Conservation (phyloP, 257 asterid genomes). For the Euphrasia confusa region DNA sequence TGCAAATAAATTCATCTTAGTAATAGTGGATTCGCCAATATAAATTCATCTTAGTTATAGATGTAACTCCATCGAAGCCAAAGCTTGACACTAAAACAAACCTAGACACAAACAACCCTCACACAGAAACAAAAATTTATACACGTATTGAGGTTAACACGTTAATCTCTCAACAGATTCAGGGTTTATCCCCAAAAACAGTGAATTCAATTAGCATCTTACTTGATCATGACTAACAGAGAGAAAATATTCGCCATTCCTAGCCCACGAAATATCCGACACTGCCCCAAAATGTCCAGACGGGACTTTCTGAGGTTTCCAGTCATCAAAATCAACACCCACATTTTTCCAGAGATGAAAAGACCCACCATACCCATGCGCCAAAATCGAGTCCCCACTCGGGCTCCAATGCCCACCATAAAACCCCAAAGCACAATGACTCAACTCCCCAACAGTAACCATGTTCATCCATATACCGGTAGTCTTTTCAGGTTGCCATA, state of each 20-base stretch:
- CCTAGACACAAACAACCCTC: neutral
- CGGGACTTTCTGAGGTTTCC: slow-evolving; percentile 97
- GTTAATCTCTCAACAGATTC: too few species aligned
- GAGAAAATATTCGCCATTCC: slow-evolving; percentile 67
- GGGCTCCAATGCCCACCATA: slow-evolving; percentile 98
- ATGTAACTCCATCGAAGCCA: neutral
- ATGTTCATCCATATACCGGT: slow-evolving; percentile 96
- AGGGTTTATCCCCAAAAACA: neutral
- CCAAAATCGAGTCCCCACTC: slow-evolving; percentile 61
- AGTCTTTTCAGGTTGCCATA: slow-evolving; percentile 95
- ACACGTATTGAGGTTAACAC: too few species aligned
- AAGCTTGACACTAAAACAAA: neutral
- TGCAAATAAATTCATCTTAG: slow-evolving; percentile 6
- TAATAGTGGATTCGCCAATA: neutral
- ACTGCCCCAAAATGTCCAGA: slow-evolving; percentile 94
- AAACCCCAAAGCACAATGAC: slow-evolving; percentile 95
- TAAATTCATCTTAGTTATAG: neutral
- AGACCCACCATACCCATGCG: slow-evolving; percentile 98
- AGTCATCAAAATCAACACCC: slow-evolving; percentile 63
- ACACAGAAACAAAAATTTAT: too few species aligned
- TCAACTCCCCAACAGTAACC: slow-evolving; percentile 92
- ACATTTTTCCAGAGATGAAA: slow-evolving; percentile 87
- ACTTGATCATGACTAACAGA: slow-evolving; percentile 99
- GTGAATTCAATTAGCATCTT: slow-evolving; percentile 22
- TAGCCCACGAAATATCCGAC: slow-evolving; percentile 84